phyloP scores from a whole-genome alignment of 1,284 basidiomycete genomes.

The Puccinia novopanici region DNA sequence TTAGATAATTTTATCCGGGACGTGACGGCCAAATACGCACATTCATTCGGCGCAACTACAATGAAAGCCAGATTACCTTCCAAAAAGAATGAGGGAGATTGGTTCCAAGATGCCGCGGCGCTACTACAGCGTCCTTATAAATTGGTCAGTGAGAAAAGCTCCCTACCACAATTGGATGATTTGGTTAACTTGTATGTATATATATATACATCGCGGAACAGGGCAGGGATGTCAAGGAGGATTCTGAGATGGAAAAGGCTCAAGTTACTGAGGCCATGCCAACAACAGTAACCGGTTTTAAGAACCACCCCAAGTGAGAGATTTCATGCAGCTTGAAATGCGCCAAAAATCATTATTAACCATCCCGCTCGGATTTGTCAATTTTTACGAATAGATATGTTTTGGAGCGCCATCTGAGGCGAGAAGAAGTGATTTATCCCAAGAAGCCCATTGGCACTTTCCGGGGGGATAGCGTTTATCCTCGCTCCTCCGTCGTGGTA shows the following conservation, averaged over 20 bases:
- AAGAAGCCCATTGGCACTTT: slow-evolving; percentile 80
- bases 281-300: slow-evolving; percentile 84
- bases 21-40: slow-evolving; percentile 40
- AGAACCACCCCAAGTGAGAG: slow-evolving; percentile 77
- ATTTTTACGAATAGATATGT: slow-evolving; percentile 65
- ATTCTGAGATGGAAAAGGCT: slow-evolving; percentile 80
- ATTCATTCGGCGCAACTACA: slow-evolving; percentile 71
- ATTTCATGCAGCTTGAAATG: slow-evolving; percentile 7
- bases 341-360: no score
- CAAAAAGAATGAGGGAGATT: slow-evolving; percentile 52
- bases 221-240: slow-evolving; percentile 90
- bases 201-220: neutral
- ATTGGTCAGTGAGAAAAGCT: slow-evolving; percentile 65
- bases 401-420: slow-evolving; percentile 81
- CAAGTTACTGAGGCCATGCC: slow-evolving; percentile 93
- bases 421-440: slow-evolving; percentile 84
- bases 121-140: slow-evolving; percentile 73
- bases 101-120: slow-evolving; percentile 63
- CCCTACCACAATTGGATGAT: no score
- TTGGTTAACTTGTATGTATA: neutral
- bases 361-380: neutral
- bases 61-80: slow-evolving; percentile 53
- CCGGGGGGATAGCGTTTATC: slow-evolving; percentile 88
- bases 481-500: slow-evolving; percentile 75
- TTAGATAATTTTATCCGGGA: slow-evolving; percentile 44